Percentiles rank a stretch among this genome's conserved stretches.
Evolutionary conservation across 164 flowering plant genomes (phyloP).

Genomic region (Liriodendron chinense): DNA sequence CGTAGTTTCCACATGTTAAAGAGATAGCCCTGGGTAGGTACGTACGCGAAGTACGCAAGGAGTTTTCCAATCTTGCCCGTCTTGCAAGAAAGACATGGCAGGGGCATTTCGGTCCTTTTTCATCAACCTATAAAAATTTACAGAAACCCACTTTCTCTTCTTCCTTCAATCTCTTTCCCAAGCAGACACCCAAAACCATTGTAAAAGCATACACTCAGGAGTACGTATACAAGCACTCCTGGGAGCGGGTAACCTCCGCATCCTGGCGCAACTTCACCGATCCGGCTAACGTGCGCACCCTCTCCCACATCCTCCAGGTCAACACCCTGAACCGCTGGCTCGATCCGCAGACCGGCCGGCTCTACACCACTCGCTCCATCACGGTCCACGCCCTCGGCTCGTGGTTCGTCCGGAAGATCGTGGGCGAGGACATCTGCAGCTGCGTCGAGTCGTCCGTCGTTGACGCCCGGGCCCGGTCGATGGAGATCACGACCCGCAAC

Average conservation of each 20-base stretch:
- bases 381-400: constrained; percentile 94
- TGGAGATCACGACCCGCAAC: constrained; percentile 77
- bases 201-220: constrained; percentile 86
- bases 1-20: too few relatives aligned
- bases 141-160: too few relatives aligned
- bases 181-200: constrained; percentile 30
- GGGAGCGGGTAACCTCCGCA: constrained; percentile 93
- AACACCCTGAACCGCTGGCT: constrained; percentile 75
- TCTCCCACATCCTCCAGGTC: constrained; percentile 84
- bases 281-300: constrained; percentile 69
- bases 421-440: constrained; percentile 91
- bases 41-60: too few relatives aligned
- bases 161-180: too few relatives aligned
- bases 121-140: too few relatives aligned
- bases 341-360: constrained; percentile 62
- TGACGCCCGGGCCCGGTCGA: constrained; percentile 57
- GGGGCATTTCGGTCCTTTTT: too few relatives aligned
- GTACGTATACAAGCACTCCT: constrained; percentile 88
- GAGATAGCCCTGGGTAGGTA: too few relatives aligned
- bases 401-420: constrained; percentile 71
- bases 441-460: constrained; percentile 88
- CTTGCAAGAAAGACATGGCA: too few relatives aligned
- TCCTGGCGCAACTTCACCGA: constrained; percentile 96
- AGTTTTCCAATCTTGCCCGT: too few relatives aligned
- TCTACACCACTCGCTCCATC: constrained; percentile 79